phyloP scores from a whole-genome alignment of 805 yeast genomes.

The Lachancea dasiensis region DNA sequence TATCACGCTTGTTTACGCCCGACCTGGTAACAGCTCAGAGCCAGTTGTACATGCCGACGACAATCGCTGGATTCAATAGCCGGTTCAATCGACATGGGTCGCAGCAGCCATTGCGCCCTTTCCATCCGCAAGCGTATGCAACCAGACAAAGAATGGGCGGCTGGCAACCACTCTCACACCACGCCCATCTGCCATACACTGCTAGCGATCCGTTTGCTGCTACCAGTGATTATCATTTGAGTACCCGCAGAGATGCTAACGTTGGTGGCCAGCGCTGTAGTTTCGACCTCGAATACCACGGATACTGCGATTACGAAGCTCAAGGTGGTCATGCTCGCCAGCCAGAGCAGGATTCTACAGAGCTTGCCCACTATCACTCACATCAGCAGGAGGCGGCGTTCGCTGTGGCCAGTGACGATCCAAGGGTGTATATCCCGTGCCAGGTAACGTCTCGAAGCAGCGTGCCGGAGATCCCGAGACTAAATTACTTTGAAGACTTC shows the following conservation, averaged over 20 bases:
- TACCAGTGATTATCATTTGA: too few species aligned
- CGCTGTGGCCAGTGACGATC: neutral
- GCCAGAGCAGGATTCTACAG: too few species aligned
- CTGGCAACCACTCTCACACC: too few species aligned
- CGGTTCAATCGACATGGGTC: neutral
- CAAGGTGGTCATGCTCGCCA: too few species aligned
- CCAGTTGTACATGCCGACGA: neutral
- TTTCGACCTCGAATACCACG: neutral
- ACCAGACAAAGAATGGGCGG: too few species aligned
- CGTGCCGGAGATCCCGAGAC: constrained; percentile 1
- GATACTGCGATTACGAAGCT: neutral
- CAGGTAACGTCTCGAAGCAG: constrained; percentile 7
- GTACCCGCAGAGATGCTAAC: too few species aligned
- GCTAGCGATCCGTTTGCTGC: too few species aligned
- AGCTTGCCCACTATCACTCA: neutral
- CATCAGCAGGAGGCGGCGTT: neutral
- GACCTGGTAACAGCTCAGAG: neutral
- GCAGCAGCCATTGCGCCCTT: too few species aligned
- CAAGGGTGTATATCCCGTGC: constrained; percentile 2
- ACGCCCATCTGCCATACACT: too few species aligned
- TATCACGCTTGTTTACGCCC: constrained; percentile 4
- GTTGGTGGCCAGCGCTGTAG: too few species aligned
- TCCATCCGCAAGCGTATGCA: too few species aligned
- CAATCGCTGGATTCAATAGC: neutral
- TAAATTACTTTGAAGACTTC: constrained; percentile 2